phyloP scores from a whole-genome alignment of 345 rosid species.

The Syzygium aqueum region DNA sequence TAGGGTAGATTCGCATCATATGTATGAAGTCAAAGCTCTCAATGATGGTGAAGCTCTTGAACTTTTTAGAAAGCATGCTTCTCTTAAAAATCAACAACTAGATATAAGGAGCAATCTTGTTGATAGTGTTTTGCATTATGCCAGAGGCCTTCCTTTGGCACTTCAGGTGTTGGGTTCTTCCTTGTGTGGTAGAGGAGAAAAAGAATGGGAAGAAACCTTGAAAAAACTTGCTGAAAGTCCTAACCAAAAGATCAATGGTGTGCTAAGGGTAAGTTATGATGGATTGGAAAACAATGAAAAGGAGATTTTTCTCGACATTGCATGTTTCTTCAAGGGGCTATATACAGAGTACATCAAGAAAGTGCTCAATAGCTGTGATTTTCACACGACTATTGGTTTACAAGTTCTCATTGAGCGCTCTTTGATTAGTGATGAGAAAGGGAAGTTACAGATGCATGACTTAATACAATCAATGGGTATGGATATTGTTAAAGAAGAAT shows the following conservation, averaged over 20 bases:
- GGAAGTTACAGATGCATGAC: neutral
- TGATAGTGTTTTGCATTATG: fast-evolving
- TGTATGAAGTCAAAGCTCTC: neutral
- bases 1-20: neutral
- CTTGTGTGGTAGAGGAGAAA: neutral
- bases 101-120: fast-evolving
- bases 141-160: fast-evolving
- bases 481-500: neutral
- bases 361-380: neutral
- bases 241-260: fast-evolving
- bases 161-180: neutral
- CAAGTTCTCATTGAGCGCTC: neutral
- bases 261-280: neutral
- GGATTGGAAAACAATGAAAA: fast-evolving
- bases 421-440: neutral
- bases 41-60: neutral
- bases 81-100: neutral
- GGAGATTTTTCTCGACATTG: neutral
- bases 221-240: fast-evolving
- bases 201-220: fast-evolving
- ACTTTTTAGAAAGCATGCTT: neutral
- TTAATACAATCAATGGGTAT: neutral
- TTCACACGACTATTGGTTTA: fast-evolving
- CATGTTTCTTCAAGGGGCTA: fast-evolving
- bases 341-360: fast-evolving